Evolutionary conservation across 2,329 filamentous ascomycete species (phyloP).

Genomic region (Colletotrichum tabaci): DNA sequence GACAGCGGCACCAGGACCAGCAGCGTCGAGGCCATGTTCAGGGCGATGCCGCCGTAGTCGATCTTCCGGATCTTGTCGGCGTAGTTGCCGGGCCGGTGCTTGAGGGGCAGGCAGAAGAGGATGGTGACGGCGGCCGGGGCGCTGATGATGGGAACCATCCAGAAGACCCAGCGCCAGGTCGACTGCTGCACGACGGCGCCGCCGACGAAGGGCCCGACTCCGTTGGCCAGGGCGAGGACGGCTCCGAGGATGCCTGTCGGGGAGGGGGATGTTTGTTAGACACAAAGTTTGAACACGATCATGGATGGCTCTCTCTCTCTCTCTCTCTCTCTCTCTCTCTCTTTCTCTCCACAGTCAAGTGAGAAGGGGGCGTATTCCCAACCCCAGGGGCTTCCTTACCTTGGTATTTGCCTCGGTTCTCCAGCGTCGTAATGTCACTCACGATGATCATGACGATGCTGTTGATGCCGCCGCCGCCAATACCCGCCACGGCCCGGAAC

Average conservation of each 20-base stretch:
- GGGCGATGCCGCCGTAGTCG: slow-evolving; percentile 49
- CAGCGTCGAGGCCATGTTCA: slow-evolving; percentile 47
- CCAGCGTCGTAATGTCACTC: slow-evolving; percentile 53
- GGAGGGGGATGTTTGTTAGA: not conserved
- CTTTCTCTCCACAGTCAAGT: no score
- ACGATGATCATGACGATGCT: slow-evolving; percentile 56
- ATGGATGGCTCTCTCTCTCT: not conserved
- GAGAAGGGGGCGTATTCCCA: no score
- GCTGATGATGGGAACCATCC: slow-evolving; percentile 47
- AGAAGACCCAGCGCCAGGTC: slow-evolving; percentile 52
- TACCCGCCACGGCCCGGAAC: slow-evolving; percentile 52
- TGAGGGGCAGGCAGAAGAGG: slow-evolving; percentile 48
- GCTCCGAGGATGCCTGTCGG: slow-evolving; percentile 45
- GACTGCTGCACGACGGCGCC: slow-evolving; percentile 48
- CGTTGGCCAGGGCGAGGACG: slow-evolving; percentile 52
- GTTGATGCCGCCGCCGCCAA: slow-evolving; percentile 54
- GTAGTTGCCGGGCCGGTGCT: slow-evolving; percentile 46
- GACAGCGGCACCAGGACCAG: slow-evolving; percentile 48
- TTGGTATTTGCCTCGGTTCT: slow-evolving; percentile 54
- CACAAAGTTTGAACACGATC: not conserved
- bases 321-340: not conserved
- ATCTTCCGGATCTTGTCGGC: slow-evolving; percentile 47
- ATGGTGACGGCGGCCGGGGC: slow-evolving; percentile 45
- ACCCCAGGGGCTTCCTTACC: slow-evolving; percentile 14
- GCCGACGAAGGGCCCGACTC: slow-evolving; percentile 55